Percentiles rank a stretch among this genome's conserved stretches.
phyloP scores from a whole-genome alignment of 2,329 filamentous ascomycete species.

The Epichloe coenophiala region DNA sequence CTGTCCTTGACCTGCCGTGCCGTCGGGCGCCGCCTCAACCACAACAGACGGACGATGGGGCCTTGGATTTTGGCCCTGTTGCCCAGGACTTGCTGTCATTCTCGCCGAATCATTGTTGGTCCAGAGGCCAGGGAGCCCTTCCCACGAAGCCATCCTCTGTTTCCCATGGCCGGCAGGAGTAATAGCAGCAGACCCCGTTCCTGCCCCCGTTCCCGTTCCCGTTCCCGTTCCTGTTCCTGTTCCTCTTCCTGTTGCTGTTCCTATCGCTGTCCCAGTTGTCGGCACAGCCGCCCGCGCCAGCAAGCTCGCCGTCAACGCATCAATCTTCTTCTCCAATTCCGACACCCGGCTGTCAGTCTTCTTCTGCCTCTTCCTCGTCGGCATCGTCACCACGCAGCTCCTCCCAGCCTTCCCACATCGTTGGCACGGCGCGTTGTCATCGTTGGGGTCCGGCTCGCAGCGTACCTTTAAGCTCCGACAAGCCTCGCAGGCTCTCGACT shows the following conservation, averaged over 20 bases:
- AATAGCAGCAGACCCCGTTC: too few relatives aligned
- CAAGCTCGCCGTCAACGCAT: conserved; percentile 69
- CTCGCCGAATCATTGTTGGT: not conserved
- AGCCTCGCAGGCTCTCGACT: conserved; percentile 60
- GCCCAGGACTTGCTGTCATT: not conserved
- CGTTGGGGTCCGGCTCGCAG: conserved; percentile 60
- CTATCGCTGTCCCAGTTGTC: not conserved
- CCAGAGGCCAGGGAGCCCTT: not conserved
- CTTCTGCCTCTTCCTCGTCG: conserved; percentile 68
- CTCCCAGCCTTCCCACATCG: conserved; percentile 73
- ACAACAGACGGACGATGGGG: not conserved
- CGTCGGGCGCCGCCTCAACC: not conserved
- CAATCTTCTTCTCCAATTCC: conserved; percentile 86
- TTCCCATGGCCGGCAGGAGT: not conserved
- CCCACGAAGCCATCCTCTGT: not conserved
- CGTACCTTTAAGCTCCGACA: conserved; percentile 70
- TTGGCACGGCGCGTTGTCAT: conserved; percentile 51
- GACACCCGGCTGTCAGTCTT: conserved; percentile 83
- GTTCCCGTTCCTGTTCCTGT: too few relatives aligned
- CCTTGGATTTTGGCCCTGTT: not conserved
- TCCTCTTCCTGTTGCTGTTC: too few relatives aligned
- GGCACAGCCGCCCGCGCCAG: conserved; percentile 34
- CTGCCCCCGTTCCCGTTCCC: too few relatives aligned
- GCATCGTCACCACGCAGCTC: conserved; percentile 63
- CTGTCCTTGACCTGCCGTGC: not conserved